Percentiles rank a stretch among this genome's conserved stretches.
These are phyloP conservation scores for Hemileccinum impolitum DNA, from an alignment of 768 basidiomycete genomes.

Conservation along the genomic window DNA sequence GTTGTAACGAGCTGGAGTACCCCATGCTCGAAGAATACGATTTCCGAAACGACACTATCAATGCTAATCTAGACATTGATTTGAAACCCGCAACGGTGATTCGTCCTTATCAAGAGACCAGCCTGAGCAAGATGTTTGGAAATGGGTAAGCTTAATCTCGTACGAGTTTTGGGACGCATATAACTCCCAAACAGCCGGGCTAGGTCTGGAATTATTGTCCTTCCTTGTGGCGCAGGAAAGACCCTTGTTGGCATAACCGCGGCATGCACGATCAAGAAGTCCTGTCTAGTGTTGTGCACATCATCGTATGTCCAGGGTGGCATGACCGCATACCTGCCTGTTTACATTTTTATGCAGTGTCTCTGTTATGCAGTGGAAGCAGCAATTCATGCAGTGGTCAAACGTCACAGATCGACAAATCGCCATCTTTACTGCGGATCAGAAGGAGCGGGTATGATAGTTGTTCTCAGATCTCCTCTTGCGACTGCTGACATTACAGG, in stretches of 20 bases:
- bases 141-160: slow-evolving; percentile 65
- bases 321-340: not conserved
- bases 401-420: slow-evolving; percentile 97
- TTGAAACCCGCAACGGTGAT: slow-evolving; percentile 97
- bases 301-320: slow-evolving; percentile 70
- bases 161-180: not conserved
- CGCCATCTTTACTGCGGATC: slow-evolving; percentile 95
- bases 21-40: slow-evolving; percentile 99
- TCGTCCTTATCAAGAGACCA: slow-evolving; percentile 97
- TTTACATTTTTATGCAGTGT: slow-evolving; percentile 45
- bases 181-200: slow-evolving; percentile 64
- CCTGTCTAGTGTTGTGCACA: slow-evolving; percentile 94
- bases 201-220: slow-evolving; percentile 94
- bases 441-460: slow-evolving; percentile 83
- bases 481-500: slow-evolving; percentile 6
- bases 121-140: slow-evolving; percentile 98
- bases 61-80: slow-evolving; percentile 97
- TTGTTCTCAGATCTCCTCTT: not conserved
- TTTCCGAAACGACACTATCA: slow-evolving; percentile 94
- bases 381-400: slow-evolving; percentile 98
- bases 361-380: slow-evolving; percentile 98
- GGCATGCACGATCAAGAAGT: slow-evolving; percentile 99
- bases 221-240: slow-evolving; percentile 98
- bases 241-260: slow-evolving; percentile 99
- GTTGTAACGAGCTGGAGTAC: slow-evolving; percentile 94